phyloP scores from a whole-genome alignment of 2,329 filamentous ascomycete species.

The Periconia sp. region DNA sequence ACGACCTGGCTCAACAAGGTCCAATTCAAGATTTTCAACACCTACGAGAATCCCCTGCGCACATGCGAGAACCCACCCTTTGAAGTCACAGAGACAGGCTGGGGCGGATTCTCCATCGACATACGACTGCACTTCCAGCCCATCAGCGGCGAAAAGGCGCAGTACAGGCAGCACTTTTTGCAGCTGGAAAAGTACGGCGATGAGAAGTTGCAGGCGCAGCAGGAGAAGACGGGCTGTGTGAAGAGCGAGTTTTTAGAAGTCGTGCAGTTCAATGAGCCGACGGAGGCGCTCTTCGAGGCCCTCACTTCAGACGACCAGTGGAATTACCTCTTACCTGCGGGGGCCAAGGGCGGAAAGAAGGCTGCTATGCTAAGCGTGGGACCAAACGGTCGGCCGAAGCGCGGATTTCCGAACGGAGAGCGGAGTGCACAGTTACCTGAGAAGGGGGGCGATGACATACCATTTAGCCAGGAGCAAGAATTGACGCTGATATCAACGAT shows the following conservation, averaged over 20 bases:
- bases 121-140: constrained; percentile 93
- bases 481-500: constrained; percentile 36
- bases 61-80: constrained; percentile 78
- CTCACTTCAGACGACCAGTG: constrained; percentile 75
- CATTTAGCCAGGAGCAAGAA: constrained; percentile 45
- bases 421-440: constrained; percentile 43
- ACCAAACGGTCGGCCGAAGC: constrained; percentile 39
- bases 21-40: constrained; percentile 98
- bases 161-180: constrained; percentile 92
- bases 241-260: constrained; percentile 87
- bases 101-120: constrained; percentile 97
- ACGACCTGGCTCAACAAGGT: constrained; percentile 97
- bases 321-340: constrained; percentile 48
- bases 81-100: constrained; percentile 88
- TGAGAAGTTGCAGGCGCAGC: constrained; percentile 69
- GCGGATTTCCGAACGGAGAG: constrained; percentile 44
- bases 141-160: constrained; percentile 88
- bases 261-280: constrained; percentile 96
- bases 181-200: constrained; percentile 87
- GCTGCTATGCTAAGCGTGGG: constrained; percentile 30
- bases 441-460: constrained; percentile 39
- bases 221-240: constrained; percentile 62
- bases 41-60: constrained; percentile 88
- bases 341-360: constrained; percentile 51
- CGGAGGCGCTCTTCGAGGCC: constrained; percentile 87